A percentile compares a stretch with the other conserved stretches of the same genome.
These are phyloP conservation scores for Kodamaea derodonti DNA, from an alignment of 1,139 yeast genomes.

Conservation along the genomic window DNA sequence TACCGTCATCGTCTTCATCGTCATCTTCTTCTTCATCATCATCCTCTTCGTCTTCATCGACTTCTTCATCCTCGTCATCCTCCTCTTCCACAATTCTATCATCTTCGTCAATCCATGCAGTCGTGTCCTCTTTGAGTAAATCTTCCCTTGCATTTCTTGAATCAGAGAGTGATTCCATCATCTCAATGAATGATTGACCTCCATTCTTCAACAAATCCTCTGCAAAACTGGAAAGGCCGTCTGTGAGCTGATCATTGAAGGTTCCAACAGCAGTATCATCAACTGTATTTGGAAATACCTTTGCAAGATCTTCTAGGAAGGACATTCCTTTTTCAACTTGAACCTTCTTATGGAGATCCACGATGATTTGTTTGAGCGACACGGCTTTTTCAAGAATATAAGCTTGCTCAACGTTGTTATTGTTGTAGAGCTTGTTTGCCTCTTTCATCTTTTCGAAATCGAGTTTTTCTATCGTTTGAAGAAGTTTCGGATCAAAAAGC, in stretches of 20 bases:
- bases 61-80: constrained; percentile 24
- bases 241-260: constrained; percentile 21
- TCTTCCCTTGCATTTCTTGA: constrained; percentile 51
- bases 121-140: constrained; percentile 14
- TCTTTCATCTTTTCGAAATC: constrained; percentile 27
- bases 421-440: constrained; percentile 12
- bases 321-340: constrained; percentile 28
- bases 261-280: constrained; percentile 10
- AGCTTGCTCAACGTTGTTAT: constrained; percentile 16
- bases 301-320: constrained; percentile 23
- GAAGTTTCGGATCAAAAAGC: constrained; percentile 28
- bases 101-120: constrained; percentile 25
- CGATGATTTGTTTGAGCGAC: constrained; percentile 26
- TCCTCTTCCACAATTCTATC: constrained; percentile 17
- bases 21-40: constrained; percentile 31
- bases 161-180: constrained; percentile 72
- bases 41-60: constrained; percentile 28
- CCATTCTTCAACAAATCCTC: constrained; percentile 74
- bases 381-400: constrained; percentile 27
- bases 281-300: constrained; percentile 1
- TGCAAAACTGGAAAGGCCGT: constrained; percentile 58
- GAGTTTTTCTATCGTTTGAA: constrained; percentile 26
- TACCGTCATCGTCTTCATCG: constrained; percentile 21
- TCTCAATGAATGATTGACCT: constrained; percentile 68
- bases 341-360: constrained; percentile 24